phyloP scores from a whole-genome alignment of 768 basidiomycete genomes.

The Russula sp. region DNA sequence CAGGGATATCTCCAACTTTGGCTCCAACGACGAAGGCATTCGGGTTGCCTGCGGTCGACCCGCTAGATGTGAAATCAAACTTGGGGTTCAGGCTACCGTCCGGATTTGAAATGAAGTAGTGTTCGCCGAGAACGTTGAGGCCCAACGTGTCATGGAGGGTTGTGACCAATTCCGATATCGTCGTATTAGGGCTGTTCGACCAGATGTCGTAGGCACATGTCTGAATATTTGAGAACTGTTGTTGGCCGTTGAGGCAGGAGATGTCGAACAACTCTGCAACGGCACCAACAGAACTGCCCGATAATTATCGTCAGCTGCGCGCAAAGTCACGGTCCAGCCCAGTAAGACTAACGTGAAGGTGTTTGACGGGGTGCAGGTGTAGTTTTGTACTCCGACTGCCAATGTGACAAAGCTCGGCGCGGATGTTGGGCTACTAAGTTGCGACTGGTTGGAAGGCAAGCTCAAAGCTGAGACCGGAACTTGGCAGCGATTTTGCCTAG shows the following conservation, averaged over 20 bases:
- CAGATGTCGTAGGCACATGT: not conserved
- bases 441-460: not conserved
- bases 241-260: not conserved
- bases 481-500: not conserved
- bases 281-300: constrained; percentile 17
- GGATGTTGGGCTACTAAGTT: not conserved
- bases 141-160: not conserved
- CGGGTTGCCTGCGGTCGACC: not conserved
- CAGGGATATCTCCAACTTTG: not conserved
- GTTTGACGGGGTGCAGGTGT: not conserved
- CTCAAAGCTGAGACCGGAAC: not conserved
- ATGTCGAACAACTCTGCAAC: constrained; percentile 18
- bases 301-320: not conserved
- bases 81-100: not conserved
- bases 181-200: not conserved
- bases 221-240: constrained; percentile 3
- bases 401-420: not conserved
- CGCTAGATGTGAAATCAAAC: constrained; percentile 17
- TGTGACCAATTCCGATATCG: not conserved
- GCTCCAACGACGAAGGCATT: constrained; percentile 10
- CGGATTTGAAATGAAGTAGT: constrained; percentile 7
- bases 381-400: constrained; percentile 10
- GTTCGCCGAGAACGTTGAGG: constrained; percentile 8
- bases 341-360: constrained; percentile 7
- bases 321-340: not conserved